Percentiles rank a stretch among this genome's conserved stretches.
Evolutionary conservation across 1,284 basidiomycete genomes (phyloP).

Genomic region (Ustilago nuda): DNA sequence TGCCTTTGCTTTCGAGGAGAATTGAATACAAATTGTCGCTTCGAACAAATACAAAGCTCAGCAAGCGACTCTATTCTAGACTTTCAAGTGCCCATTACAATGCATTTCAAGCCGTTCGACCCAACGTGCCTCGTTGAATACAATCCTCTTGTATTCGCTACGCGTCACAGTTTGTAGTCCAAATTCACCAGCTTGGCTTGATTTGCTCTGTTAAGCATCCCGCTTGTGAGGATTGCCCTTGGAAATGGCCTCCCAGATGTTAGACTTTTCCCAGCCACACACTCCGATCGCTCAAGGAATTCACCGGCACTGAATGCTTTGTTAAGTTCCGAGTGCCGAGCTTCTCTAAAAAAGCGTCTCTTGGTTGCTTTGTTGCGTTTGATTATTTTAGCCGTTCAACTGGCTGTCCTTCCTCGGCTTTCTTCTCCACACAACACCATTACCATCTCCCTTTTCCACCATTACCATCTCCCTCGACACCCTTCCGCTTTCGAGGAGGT

Average conservation of each 20-base stretch:
- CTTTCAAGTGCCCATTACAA: background rate
- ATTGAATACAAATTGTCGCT: no score
- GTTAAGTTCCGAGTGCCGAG: constrained; percentile 1
- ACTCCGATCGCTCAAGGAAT: no score
- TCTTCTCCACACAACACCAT: constrained; percentile 1
- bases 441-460: background rate
- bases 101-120: background rate
- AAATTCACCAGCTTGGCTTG: background rate
- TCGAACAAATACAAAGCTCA: no score
- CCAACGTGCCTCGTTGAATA: constrained; percentile 1
- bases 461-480: no score
- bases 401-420: background rate
- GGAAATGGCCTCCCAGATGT: no score
- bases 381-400: background rate
- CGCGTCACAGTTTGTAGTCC: background rate
- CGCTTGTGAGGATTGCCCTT: background rate
- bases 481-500: background rate
- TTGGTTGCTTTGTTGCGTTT: background rate
- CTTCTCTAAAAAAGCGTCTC: background rate
- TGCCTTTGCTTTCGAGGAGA: background rate
- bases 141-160: background rate
- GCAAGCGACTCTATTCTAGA: no score
- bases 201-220: background rate
- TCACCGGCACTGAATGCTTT: background rate
- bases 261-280: no score